Evolutionary conservation across 2,329 filamentous ascomycete genomes (phyloP).

Genomic region (Chrysoporthe deuterocubensis): DNA sequence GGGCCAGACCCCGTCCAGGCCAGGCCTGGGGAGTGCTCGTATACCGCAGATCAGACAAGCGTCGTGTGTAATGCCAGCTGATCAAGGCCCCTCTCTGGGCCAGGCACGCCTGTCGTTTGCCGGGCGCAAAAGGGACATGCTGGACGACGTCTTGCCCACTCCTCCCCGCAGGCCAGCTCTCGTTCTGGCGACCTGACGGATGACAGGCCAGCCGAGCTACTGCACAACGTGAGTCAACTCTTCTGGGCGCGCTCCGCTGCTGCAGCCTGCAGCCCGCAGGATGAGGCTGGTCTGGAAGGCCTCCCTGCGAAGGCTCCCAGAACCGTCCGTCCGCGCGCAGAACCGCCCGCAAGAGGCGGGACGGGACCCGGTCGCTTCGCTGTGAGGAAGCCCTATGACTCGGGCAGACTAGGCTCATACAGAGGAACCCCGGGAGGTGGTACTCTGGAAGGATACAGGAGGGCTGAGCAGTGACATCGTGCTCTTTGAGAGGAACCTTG

Average conservation of each 20-base stretch:
- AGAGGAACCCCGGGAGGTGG: background rate
- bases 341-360: background rate
- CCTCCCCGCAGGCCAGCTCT: background rate
- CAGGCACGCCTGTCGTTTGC: background rate
- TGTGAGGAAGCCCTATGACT: background rate
- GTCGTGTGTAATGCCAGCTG: background rate
- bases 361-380: background rate
- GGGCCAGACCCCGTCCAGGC: slow-evolving; percentile 6
- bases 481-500: background rate
- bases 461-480: slow-evolving; percentile 3
- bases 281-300: background rate
- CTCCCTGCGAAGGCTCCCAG: background rate
- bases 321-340: background rate
- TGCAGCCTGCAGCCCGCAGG: slow-evolving; percentile 8
- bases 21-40: slow-evolving; percentile 19
- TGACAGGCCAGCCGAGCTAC: background rate
- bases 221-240: slow-evolving; percentile 12
- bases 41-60: slow-evolving; percentile 13
- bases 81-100: background rate
- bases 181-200: background rate
- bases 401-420: background rate
- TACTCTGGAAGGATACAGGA: background rate
- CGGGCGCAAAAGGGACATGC: background rate
- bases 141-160: background rate
- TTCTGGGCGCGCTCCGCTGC: background rate